These are phyloP conservation scores for Coemansia sp. DNA, from an alignment of 192 early-diverging fungal species.

Conservation along the genomic window DNA sequence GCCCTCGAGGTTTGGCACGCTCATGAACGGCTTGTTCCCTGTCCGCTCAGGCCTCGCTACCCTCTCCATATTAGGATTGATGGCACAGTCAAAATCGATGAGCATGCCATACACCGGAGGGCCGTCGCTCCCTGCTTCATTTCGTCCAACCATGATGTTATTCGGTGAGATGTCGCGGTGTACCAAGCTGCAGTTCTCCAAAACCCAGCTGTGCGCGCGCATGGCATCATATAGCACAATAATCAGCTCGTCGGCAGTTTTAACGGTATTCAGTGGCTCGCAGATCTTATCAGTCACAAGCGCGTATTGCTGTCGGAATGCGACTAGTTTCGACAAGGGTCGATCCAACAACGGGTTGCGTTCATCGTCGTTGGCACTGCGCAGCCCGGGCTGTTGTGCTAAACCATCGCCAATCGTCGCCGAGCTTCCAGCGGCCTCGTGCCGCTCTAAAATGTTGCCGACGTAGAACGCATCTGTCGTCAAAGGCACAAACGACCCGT, in stretches of 20 bases:
- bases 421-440: not conserved
- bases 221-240: not conserved
- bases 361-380: not conserved
- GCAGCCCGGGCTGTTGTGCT: not conserved
- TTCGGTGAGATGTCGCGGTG: constrained; percentile 30
- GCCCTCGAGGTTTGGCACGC: constrained; percentile 21
- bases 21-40: constrained; percentile 37
- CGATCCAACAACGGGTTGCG: not conserved
- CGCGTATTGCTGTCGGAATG: not conserved
- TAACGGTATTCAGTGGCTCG: not conserved
- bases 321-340: not conserved
- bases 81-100: constrained; percentile 25
- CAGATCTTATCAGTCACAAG: not conserved
- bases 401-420: not conserved
- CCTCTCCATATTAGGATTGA: not conserved
- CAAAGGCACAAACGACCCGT: not conserved
- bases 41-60: constrained; percentile 7
- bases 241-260: not conserved
- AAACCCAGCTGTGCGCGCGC: constrained; percentile 1
- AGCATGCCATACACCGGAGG: constrained; percentile 19
- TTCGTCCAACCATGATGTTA: constrained; percentile 29
- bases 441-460: not conserved
- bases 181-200: not conserved
- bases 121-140: not conserved
- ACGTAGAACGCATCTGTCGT: not conserved